A percentile compares a stretch with the other conserved stretches of the same genome.
Evolutionary conservation across 345 rosid genomes (phyloP).

Genomic region (Pseudoturritis turrita): DNA sequence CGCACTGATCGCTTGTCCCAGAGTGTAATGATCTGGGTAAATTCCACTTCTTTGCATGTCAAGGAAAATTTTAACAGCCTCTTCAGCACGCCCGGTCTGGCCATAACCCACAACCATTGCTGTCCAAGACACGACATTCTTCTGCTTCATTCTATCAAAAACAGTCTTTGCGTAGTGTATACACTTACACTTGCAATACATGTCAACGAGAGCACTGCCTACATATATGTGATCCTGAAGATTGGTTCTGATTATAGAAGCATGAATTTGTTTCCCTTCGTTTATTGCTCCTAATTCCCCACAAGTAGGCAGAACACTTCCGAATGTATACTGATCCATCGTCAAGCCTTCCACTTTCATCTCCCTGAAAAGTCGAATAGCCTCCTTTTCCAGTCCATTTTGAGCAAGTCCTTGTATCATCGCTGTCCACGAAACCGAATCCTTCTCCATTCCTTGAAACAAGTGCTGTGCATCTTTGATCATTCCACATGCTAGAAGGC

Average conservation of each 20-base stretch:
- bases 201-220: conserved; percentile 89
- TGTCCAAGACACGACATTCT: conserved; percentile 92
- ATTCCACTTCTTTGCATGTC: conserved; percentile 75
- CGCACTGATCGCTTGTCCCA: conserved; percentile 84
- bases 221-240: conserved; percentile 60
- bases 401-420: conserved; percentile 77
- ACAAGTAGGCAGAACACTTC: conserved; percentile 82
- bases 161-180: conserved; percentile 59
- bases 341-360: conserved; percentile 58
- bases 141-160: conserved; percentile 53
- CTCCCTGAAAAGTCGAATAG: conserved; percentile 52
- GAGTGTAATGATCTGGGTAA: conserved; percentile 76
- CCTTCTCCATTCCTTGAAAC: conserved; percentile 65
- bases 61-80: conserved; percentile 60
- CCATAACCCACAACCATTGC: conserved; percentile 94
- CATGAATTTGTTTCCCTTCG: conserved; percentile 76
- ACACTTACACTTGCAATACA: conserved; percentile 81
- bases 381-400: conserved; percentile 63
- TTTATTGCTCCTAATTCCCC: conserved; percentile 50
- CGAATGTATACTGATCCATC: conserved; percentile 86
- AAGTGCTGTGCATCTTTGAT: conserved; percentile 50
- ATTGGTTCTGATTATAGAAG: conserved; percentile 50
- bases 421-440: conserved; percentile 78
- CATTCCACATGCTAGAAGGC: conserved; percentile 63
- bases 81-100: conserved; percentile 71